Conservation (phyloP, 75 land plant genomes). For the Pinus albicaulis region DNA sequence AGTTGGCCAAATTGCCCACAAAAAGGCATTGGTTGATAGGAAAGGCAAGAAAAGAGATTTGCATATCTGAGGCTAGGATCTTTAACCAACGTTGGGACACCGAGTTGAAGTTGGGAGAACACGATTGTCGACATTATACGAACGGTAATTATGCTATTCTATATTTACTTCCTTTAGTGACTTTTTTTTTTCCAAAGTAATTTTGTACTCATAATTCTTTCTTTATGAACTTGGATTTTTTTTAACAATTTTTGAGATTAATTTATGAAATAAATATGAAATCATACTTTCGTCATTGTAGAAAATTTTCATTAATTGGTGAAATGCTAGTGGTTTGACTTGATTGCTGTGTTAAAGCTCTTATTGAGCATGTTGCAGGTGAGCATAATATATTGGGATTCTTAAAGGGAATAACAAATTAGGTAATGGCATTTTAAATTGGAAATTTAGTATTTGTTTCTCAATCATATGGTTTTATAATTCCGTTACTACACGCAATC, state of each 20-base stretch:
- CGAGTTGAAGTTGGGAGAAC: conserved; percentile 26
- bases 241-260: neutral
- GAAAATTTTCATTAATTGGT: neutral
- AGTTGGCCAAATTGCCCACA: conserved; percentile 23
- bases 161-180: neutral
- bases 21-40: conserved; percentile 33
- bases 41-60: conserved; percentile 11
- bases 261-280: neutral
- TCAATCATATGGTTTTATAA: too few species aligned
- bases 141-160: conserved; percentile 11
- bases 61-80: conserved; percentile 16
- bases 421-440: neutral
- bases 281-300: neutral
- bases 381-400: conserved; percentile 1
- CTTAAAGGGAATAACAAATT: neutral
- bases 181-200: neutral
- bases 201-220: neutral
- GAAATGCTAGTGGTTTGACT: conserved; percentile 1
- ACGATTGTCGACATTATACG: conserved; percentile 47
- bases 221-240: neutral
- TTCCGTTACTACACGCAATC: too few species aligned
- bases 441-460: too few species aligned
- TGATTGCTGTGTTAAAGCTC: neutral
- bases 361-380: conserved; percentile 8
- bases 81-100: conserved; percentile 29